Evolutionary conservation across 306 rosid species (phyloP).

Genomic region (Canavalia gladiata): DNA sequence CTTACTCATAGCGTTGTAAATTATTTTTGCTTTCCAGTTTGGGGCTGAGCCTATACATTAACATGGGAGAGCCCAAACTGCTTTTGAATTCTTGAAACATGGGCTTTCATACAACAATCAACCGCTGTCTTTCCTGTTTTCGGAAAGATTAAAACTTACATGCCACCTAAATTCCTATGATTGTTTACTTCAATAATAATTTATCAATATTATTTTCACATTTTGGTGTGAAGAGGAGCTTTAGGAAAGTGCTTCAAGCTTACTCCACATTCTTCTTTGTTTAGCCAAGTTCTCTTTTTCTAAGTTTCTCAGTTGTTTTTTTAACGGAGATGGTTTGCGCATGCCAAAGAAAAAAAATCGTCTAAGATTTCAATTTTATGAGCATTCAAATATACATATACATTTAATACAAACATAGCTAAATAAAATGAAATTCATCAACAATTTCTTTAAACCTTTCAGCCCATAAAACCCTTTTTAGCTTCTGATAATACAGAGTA

Average conservation of each 20-base stretch:
- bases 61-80: neutral
- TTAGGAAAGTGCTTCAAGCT: neutral
- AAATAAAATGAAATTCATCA: neutral
- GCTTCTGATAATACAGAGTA: too few species aligned
- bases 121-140: neutral
- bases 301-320: neutral
- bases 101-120: neutral
- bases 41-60: neutral
- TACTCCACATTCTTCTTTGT: neutral
- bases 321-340: too few species aligned
- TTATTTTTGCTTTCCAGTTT: too few species aligned
- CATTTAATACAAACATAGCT: neutral
- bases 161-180: neutral
- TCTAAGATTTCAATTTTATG: neutral
- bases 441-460: neutral
- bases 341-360: too few species aligned
- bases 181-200: neutral
- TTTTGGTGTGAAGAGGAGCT: too few species aligned
- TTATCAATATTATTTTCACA: neutral
- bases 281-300: neutral
- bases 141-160: neutral
- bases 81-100: neutral
- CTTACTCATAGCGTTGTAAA: neutral
- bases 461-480: neutral
- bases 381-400: neutral